phyloP scores from a whole-genome alignment of 73 alveolate species.

The Blepharisma stoltei region DNA sequence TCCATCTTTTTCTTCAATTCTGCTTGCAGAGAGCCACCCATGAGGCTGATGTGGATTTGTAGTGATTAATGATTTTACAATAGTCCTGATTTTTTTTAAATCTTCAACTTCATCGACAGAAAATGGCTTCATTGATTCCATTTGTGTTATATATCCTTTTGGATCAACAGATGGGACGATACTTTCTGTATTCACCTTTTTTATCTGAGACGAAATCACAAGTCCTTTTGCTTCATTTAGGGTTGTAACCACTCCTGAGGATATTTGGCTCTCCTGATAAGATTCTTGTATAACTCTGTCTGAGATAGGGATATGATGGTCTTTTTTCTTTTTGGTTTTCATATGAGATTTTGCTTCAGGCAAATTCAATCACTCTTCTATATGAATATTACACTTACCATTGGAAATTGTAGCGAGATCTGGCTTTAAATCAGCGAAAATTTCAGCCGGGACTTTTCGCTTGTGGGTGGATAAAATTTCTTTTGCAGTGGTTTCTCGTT shows the following conservation, averaged over 20 bases:
- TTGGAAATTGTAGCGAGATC: constrained; percentile 57
- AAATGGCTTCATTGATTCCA: constrained; percentile 34
- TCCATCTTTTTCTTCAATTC: constrained; percentile 94
- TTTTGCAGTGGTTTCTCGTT: constrained; percentile 39
- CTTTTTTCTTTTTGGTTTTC: constrained; percentile 44
- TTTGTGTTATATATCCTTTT: constrained; percentile 46
- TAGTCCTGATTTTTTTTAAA: constrained; percentile 79
- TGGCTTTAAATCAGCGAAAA: constrained; percentile 67
- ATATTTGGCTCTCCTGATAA: constrained; percentile 35
- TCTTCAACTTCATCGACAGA: constrained; percentile 76
- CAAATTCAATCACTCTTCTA: constrained; percentile 66
- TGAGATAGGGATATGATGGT: constrained; percentile 37
- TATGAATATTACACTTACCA: constrained; percentile 18
- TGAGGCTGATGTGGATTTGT: constrained; percentile 84
- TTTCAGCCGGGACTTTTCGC: background rate
- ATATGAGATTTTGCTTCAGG: constrained; percentile 53
- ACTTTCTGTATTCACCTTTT: background rate
- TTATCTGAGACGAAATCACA: constrained; percentile 21
- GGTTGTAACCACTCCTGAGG: constrained; percentile 24
- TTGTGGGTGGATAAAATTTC: constrained; percentile 41
- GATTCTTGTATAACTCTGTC: constrained; percentile 59
- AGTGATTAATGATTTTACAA: constrained; percentile 69
- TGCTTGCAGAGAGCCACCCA: constrained; percentile 95
- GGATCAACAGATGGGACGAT: constrained; percentile 34
- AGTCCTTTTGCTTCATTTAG: background rate